A percentile compares a stretch with the other conserved stretches of the same genome.
Evolutionary conservation across 805 yeast genomes (phyloP).

Genomic region (Lipomyces yamanashiensis): DNA sequence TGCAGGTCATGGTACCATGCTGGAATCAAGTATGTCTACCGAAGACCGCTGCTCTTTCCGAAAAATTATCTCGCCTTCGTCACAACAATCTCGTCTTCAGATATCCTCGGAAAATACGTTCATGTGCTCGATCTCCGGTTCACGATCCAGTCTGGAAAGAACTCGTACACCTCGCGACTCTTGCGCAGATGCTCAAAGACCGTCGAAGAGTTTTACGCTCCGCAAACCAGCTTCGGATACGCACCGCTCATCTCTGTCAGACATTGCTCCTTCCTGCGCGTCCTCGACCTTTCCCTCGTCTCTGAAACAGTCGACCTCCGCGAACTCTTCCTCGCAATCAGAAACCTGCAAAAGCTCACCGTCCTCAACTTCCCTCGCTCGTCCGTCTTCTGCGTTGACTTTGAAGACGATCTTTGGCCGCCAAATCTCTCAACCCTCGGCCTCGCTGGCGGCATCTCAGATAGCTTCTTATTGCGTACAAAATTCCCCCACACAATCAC

Average conservation of each 20-base stretch:
- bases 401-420: constrained; percentile 72
- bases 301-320: constrained; percentile 86
- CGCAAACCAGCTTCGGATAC: constrained; percentile 92
- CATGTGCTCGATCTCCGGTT: constrained; percentile 70
- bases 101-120: constrained; percentile 61
- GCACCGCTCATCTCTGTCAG: constrained; percentile 85
- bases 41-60: constrained; percentile 64
- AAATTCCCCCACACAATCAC: constrained; percentile 74
- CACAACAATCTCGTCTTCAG: constrained; percentile 52
- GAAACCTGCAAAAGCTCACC: constrained; percentile 63
- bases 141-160: constrained; percentile 88
- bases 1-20: constrained; percentile 63
- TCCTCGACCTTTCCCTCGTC: constrained; percentile 80
- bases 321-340: constrained; percentile 77
- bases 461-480: constrained; percentile 72
- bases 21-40: constrained; percentile 69
- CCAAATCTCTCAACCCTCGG: constrained; percentile 69
- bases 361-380: constrained; percentile 87
- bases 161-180: constrained; percentile 83
- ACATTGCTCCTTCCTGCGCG: constrained; percentile 64
- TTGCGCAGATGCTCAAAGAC: constrained; percentile 73
- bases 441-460: constrained; percentile 87
- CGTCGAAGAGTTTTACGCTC: constrained; percentile 77
- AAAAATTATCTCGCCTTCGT: constrained; percentile 75
- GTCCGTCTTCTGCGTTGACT: constrained; percentile 65